phyloP scores from a whole-genome alignment of 1,139 yeast genomes.

The Candida sanyaensis region DNA sequence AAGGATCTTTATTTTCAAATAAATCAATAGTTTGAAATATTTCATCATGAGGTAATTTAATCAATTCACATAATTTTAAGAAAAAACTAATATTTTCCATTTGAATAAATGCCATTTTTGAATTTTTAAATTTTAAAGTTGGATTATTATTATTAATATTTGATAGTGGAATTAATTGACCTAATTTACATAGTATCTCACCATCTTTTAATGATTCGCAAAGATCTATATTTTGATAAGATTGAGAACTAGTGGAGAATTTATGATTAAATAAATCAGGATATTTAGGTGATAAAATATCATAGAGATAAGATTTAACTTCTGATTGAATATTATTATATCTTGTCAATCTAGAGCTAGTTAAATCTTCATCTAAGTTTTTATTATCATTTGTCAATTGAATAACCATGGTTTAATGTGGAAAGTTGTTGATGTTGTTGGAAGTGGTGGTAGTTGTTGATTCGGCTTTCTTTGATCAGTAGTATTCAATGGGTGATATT shows the following conservation, averaged over 20 bases:
- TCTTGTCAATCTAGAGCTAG: constrained; percentile 46
- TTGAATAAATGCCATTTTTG: constrained; percentile 82
- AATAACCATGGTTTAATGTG: background rate
- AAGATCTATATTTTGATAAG: constrained; percentile 6
- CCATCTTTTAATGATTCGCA: constrained; percentile 66
- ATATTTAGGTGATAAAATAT: constrained; percentile 11
- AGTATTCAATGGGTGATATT: too few relatives aligned
- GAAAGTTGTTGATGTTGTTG: background rate
- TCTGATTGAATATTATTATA: constrained; percentile 48
- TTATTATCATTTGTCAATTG: background rate
- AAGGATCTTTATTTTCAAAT: constrained; percentile 73
- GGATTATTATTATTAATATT: constrained; percentile 24
- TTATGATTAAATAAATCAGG: constrained; percentile 13
- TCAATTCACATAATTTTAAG: constrained; percentile 54
- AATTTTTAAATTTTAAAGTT: constrained; percentile 53
- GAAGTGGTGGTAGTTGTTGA: background rate
- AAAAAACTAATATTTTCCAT: constrained; percentile 90
- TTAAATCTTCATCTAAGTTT: constrained; percentile 60
- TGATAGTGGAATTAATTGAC: constrained; percentile 35
- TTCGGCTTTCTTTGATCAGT: too few relatives aligned
- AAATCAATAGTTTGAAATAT: constrained; percentile 81
- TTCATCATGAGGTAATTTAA: constrained; percentile 84
- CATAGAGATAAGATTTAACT: constrained; percentile 52
- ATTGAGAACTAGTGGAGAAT: constrained; percentile 7
- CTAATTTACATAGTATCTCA: constrained; percentile 57